phyloP scores from a whole-genome alignment of 352 stramenopile genomes.

The Porosira glacialis region DNA sequence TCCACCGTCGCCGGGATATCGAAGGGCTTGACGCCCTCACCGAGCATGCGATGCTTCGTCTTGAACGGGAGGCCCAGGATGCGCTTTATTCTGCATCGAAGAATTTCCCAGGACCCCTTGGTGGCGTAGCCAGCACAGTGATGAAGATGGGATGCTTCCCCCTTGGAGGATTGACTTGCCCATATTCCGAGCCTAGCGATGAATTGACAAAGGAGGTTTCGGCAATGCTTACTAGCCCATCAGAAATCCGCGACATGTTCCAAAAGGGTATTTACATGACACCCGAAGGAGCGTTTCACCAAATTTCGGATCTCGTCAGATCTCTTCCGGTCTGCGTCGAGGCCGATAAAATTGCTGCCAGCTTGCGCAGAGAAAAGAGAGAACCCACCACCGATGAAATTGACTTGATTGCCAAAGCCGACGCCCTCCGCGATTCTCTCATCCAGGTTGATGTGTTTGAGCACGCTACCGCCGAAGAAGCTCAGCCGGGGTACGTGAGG shows the following conservation, averaged over 20 bases:
- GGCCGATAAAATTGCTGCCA: slow-evolving; percentile 88
- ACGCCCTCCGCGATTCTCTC: slow-evolving; percentile 91
- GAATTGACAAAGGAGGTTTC: slow-evolving; percentile 85
- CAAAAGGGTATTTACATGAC: slow-evolving; percentile 77
- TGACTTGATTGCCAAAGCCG: too few relatives aligned
- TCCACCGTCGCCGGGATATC: slow-evolving; percentile 90
- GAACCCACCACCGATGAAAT: slow-evolving; percentile 89
- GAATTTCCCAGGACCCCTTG: slow-evolving; percentile 94
- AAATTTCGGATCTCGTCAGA: slow-evolving; percentile 78
- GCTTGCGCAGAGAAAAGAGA: slow-evolving; percentile 91
- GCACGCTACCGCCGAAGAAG: slow-evolving; percentile 83
- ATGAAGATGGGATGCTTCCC: slow-evolving; percentile 95
- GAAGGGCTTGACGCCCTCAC: slow-evolving; percentile 93
- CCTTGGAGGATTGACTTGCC: slow-evolving; percentile 88
- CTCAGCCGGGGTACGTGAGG: slow-evolving; percentile 86
- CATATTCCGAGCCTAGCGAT: slow-evolving; percentile 89
- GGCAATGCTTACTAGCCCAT: slow-evolving; percentile 82
- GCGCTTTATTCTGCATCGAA: slow-evolving; percentile 91
- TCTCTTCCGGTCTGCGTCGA: slow-evolving; percentile 83
- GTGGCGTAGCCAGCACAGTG: slow-evolving; percentile 77
- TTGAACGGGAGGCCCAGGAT: slow-evolving; percentile 93
- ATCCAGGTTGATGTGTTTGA: slow-evolving; percentile 95
- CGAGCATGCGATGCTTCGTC: slow-evolving; percentile 94
- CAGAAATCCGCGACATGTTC: slow-evolving; percentile 77
- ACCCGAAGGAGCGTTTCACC: slow-evolving; percentile 71